Evolutionary conservation across 352 stramenopile genomes (phyloP), one percentile per base, ranked within the genome.

Genomic region (Pythium diclinum): DNA sequence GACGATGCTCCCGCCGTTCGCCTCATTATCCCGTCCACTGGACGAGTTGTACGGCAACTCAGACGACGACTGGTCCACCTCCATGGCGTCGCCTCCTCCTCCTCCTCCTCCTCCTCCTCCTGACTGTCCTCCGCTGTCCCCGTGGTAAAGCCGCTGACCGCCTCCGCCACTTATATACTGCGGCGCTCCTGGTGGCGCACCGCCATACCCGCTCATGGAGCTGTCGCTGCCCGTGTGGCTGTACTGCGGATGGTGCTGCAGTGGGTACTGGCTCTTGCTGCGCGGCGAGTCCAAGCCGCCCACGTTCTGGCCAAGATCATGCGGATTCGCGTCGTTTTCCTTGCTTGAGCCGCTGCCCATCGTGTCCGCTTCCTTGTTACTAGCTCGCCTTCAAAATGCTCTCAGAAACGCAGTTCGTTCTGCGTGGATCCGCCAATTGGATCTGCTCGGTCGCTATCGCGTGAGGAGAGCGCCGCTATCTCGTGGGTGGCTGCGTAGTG

Each of bases 281-380:
- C 56, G 58, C 44, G 53, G 57, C 32, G 51, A 59, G 19, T 67
- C 69, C 46, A 71, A 64, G 67, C 61, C 61, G 63, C 75, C 79
- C 44, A 74, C 64, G 56, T 85, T 83, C 48, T 80, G 83, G 28
- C 85, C 85, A 44, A 94, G 69, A 44, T 92, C 84, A 48, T 82
- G 81, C n/a, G 80, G 85, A 65, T 92, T 89, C 49, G 79, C 73
- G 61, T 94, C 85, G 74, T 88, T 80, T 59, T 88, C 73, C 65
- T 92, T 92, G 69, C 85, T 94, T 34, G 80, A 91, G 25, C 83
- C 83, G 78, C 85, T 94, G 55, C 85, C 85, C 85, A 94, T 94
- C 14, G 38, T 44, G 34, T 25, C 16, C 8, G n/a, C 16, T 64
- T 7, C 59, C 30, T 33, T 34, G 33, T 57, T 17, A 57, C 38